Base-by-base conservation (phyloP, 2,329 filamentous ascomycete species). In the Metarhizium guizhouense region DNA sequence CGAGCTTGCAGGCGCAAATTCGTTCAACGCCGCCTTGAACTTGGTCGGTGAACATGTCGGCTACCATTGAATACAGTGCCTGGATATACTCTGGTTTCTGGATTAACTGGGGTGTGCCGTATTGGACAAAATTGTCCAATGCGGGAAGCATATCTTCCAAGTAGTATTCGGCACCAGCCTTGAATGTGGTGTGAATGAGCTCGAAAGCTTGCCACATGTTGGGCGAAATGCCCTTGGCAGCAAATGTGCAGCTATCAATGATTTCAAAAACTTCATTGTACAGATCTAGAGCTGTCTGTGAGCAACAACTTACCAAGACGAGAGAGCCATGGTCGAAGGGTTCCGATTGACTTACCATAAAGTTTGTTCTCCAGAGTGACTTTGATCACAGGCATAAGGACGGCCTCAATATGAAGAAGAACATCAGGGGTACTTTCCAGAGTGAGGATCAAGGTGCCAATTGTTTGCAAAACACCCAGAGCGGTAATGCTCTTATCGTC, bases 121-220 rank as follows among this genome's bases (percentile, higher is more conserved):
- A 99, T 64, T 94, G 88, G 54, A 99, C 90, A 70, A 95, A 97
- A 77, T 99, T 99, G 74, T 99, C 94, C 30, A 99, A 81, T 0
- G 94, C 94, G 5, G 94, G 94, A 16, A 99, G 85, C 94, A 99
- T 99, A 65, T 99, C 94, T 73, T 99, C 94, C 14, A 99, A 83
- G 69, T 99, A 99, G 49, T 97, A 83, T 76, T 99, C 93, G 40
- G 93, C 94, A 45, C 94, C 94, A 57, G 90, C 88, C 75, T 97
- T 97, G 79, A 99, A 99, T 1, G 93, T 96, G 61, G 89, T 84
- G 74, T 97, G 93, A 60, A 99, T 95, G 48, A 97, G 81, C 74
- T 96, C 92, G 69, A 99, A 99, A 2, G 94, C 93, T 72, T 93
- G 86, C 94, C 94, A 99, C 94, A 99, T 99, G 47, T 90, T 95